Base-by-base conservation (phyloP, 129 eudicot genomes). In the Flaveria sonorensis region DNA sequence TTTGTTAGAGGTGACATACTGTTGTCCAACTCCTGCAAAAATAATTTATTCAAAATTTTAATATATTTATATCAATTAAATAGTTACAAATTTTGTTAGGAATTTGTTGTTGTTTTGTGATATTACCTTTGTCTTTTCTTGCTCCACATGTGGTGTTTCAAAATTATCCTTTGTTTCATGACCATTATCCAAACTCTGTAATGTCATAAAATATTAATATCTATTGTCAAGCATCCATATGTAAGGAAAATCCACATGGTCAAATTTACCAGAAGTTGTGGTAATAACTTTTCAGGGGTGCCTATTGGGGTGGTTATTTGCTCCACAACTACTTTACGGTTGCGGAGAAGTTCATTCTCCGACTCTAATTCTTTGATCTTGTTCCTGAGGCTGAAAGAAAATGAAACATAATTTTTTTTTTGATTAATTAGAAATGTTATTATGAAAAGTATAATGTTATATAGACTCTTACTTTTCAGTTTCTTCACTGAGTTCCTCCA, bases 401-500 rank as follows among this genome's bases (percentile, higher is more conserved):
- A 2, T 65, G 68, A 76, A 50, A 62, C 59, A 28, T 20, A 74
- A 26, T 77, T 66, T 53, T 52, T 20, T 57, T 72, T 6, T 63
- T 64, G 47, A 19, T 26, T 18, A n/a, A 48, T 63, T 14, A 46
- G 43, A 28, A 4, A 50, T 48, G 10, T 75, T 64, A 64, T 16
- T 39, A 48, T 30, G 62, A 56, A 51, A 47, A 3, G 32, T 18
- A 14, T 50, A 66, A n/a, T 74, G 66, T 68, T 18, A 0, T 71
- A 28, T 51, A 51, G 46, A 56, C 69, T 78, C 92, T 89, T 92
- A 92, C 97, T 69, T 30, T 85, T 92, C 96, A 71, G 87, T 78
- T 92, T 92, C 92, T 82, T 89, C 91, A 46, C 80, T 72, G 69
- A 87, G 84, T 43, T 89, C 93, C 64, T 90, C 96, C n/a, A 72